Conservation (phyloP, 2,329 filamentous ascomycete species). For the Ophiocordyceps unilateralis region DNA sequence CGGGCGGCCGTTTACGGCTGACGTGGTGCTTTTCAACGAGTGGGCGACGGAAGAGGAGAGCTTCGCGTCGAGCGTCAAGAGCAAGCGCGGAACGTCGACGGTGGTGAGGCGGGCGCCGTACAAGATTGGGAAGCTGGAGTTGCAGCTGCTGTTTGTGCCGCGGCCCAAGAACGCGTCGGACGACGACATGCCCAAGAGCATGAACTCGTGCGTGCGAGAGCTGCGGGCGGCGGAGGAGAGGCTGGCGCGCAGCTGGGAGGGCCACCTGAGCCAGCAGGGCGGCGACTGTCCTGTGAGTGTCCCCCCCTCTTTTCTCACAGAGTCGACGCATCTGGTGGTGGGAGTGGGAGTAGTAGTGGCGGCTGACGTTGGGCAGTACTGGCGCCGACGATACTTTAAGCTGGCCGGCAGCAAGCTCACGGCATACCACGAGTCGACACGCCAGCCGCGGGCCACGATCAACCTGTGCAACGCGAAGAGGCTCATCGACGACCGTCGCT, state of each 20-base stretch:
- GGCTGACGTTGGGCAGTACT: slow-evolving; percentile 44
- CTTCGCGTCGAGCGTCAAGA: slow-evolving; percentile 77
- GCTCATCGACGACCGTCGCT: slow-evolving; percentile 78
- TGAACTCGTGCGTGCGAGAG: slow-evolving; percentile 90
- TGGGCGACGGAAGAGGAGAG: slow-evolving; percentile 81
- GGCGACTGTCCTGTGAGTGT: slow-evolving; percentile 89
- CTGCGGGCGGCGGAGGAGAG: slow-evolving; percentile 78
- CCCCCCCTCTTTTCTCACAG: neutral
- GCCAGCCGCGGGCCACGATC: slow-evolving; percentile 91
- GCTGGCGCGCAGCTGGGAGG: slow-evolving; percentile 65
- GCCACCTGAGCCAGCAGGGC: slow-evolving; percentile 85
- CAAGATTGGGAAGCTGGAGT: slow-evolving; percentile 82
- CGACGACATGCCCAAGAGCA: slow-evolving; percentile 98
- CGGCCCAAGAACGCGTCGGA: slow-evolving; percentile 74
- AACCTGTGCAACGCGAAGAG: slow-evolving; percentile 87
- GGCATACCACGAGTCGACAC: slow-evolving; percentile 87
- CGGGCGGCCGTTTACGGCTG: slow-evolving; percentile 71
- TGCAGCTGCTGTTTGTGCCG: slow-evolving; percentile 89
- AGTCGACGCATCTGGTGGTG: too few species aligned
- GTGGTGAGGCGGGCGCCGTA: slow-evolving; percentile 82
- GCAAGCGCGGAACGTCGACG: slow-evolving; percentile 60
- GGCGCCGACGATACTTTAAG: slow-evolving; percentile 95
- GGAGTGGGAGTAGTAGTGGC: too few species aligned
- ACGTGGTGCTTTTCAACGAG: slow-evolving; percentile 94
- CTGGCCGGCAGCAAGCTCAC: slow-evolving; percentile 81